Base-by-base conservation (phyloP, 108 stramenopile species). In the Hondaea fermentalgiana region DNA sequence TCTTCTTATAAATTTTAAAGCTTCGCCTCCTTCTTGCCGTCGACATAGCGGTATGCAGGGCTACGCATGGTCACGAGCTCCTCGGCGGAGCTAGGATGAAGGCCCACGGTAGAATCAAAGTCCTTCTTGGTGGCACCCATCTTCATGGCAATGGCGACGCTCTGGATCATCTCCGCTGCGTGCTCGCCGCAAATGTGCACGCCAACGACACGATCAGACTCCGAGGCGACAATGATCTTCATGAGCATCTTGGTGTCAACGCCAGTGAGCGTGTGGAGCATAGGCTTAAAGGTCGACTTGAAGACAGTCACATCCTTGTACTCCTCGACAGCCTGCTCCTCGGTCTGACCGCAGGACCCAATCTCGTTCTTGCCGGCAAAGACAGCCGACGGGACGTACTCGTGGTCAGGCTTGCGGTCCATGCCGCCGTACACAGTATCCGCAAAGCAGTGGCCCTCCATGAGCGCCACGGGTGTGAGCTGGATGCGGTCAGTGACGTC, bases 401-500 rank as follows among this genome's bases (percentile, higher is more conserved):
- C 94, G 89, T 97, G 96, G 64, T 96, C 95, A 16, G 94, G 94
- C 53, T 93, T 93, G 19, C 93, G 93, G 87, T 95, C 95, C 92
- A 87, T 44, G 44, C 96, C 96, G 35, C 94, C 95, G 91, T 95
- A 98, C 12, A 96, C 76, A 19, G 94, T 91, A 60, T 96, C 96
- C 5, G 95, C 93, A 12, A 96, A 89, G 44, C 94, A 83, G 51
- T 95, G 89, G 8, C 96, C 96, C 55, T 95, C 95, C 69, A 93
- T 95, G 71, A 97, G 95, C 23, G 98, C 98, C 94, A 97, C 96
- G 58, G 98, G 98, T 5, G 98, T 99, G 10, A 99, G 91, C 90
- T 96, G 96, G 64, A 97, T 94, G 29, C 87, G 72, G 12, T 96
- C 96, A 88, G 92, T 93, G 4, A 97, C 97, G 92, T 99, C 98